These are phyloP conservation scores for Sphaerobolus stellatus DNA, from an alignment of 1,284 basidiomycete genomes.

Conservation along the genomic window DNA sequence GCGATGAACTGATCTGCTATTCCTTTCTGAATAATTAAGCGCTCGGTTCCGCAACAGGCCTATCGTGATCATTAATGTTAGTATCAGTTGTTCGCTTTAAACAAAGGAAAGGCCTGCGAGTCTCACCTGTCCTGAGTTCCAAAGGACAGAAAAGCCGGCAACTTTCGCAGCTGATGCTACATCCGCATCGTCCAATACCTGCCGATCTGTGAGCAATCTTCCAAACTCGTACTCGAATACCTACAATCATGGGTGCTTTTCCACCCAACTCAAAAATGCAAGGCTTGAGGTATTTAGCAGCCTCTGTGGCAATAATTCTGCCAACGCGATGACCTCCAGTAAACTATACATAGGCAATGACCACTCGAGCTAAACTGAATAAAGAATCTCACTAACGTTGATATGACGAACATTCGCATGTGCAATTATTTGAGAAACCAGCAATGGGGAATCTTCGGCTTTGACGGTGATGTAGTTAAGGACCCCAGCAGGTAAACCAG, in stretches of 20 bases:
- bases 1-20: constrained; percentile 38
- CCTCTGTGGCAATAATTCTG: no score
- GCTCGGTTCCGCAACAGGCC: constrained; percentile 71
- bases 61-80: constrained; percentile 30
- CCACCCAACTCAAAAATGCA: constrained; percentile 74
- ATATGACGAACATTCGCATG: constrained; percentile 50
- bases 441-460: constrained; percentile 41
- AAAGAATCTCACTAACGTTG: constrained; percentile 31
- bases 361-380: constrained; percentile 25
- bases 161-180: constrained; percentile 53
- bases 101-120: neutral
- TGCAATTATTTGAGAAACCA: constrained; percentile 55
- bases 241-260: constrained; percentile 69
- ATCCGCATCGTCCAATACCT: constrained; percentile 64
- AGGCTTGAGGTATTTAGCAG: constrained; percentile 72
- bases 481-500: constrained; percentile 61
- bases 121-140: constrained; percentile 52
- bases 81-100: neutral
- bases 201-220: neutral
- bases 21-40: constrained; percentile 56
- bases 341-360: constrained; percentile 16
- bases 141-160: constrained; percentile 56
- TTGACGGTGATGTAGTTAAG: constrained; percentile 58
- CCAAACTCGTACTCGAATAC: neutral
- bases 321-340: no score